Conservation (phyloP, 2,329 filamentous ascomycete genomes). For the Penicillium griseofulvum region DNA sequence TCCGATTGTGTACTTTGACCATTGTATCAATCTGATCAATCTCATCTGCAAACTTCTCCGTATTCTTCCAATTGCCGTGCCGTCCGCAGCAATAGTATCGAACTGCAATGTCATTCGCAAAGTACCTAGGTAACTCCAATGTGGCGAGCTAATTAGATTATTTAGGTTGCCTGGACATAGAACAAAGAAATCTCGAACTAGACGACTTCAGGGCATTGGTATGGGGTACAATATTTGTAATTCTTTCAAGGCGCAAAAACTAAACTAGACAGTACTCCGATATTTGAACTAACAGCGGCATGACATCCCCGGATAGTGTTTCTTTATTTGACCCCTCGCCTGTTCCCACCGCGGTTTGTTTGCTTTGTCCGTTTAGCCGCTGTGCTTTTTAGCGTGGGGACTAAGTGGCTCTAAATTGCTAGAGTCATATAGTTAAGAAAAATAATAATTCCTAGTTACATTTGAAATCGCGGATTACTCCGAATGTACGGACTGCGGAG, state of each 20-base stretch:
- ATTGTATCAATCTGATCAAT: slow-evolving; percentile 6
- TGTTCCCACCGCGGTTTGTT: not conserved
- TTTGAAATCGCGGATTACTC: slow-evolving; percentile 6
- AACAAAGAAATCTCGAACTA: slow-evolving; percentile 1
- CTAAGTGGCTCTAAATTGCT: not conserved
- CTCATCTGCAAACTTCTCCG: not conserved
- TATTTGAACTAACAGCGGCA: not conserved
- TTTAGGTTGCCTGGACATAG: not conserved
- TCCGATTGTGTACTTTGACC: slow-evolving; percentile 1
- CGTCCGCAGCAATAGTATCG: not conserved
- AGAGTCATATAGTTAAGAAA: not conserved
- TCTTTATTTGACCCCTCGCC: slow-evolving; percentile 3
- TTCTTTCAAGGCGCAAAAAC: not conserved
- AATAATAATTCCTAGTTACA: not conserved
- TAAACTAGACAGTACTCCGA: not conserved
- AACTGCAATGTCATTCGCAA: too few relatives aligned
- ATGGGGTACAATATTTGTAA: not conserved
- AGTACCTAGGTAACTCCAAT: too few relatives aligned
- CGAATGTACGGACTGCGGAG: not conserved
- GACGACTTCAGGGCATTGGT: not conserved
- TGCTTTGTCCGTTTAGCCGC: slow-evolving; percentile 3
- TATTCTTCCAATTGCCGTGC: not conserved
- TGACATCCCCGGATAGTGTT: slow-evolving; percentile 1
- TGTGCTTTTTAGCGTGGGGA: not conserved
- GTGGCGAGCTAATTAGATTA: too few relatives aligned